Evolutionary conservation across 345 rosid genomes (phyloP).

Genomic region (Camelina hispida): DNA sequence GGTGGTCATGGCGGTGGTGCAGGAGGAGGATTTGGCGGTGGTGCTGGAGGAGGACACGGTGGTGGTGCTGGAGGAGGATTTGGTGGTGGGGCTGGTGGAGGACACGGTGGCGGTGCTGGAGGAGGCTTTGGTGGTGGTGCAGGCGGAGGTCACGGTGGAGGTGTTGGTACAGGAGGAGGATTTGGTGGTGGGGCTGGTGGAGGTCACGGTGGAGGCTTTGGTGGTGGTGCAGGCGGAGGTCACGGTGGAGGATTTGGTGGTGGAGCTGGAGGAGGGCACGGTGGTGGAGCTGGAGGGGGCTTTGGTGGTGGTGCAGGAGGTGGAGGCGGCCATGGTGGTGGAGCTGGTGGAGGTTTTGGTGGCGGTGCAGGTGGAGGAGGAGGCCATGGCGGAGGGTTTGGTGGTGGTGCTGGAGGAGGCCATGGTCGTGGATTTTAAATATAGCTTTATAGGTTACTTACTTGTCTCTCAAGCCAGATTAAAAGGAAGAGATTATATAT

Average conservation of each 20-base stretch:
- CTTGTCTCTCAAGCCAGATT: slow-evolving; percentile 36
- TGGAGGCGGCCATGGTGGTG: slow-evolving; percentile 19
- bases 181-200: slow-evolving; percentile 30
- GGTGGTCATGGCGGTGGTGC: slow-evolving; percentile 27
- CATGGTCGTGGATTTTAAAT: slow-evolving; percentile 38
- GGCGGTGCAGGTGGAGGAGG: slow-evolving; percentile 23
- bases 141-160: slow-evolving; percentile 34
- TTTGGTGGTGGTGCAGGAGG: slow-evolving; percentile 37
- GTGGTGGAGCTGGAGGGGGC: not conserved
- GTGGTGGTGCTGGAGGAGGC: slow-evolving; percentile 30
- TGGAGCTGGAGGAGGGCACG: slow-evolving; percentile 14
- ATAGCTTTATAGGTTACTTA: slow-evolving; percentile 20
- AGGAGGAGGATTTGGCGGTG: slow-evolving; percentile 31
- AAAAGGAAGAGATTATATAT: not conserved
- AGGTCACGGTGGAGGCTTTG: slow-evolving; percentile 27
- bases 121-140: not conserved
- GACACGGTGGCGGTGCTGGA: not conserved
- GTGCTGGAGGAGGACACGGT: slow-evolving; percentile 31
- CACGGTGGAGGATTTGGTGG: slow-evolving; percentile 28
- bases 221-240: slow-evolving; percentile 27
- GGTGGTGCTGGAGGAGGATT: slow-evolving; percentile 23
- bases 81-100: not conserved
- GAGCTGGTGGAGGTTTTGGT: slow-evolving; percentile 17
- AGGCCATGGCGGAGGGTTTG: slow-evolving; percentile 28
- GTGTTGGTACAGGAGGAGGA: slow-evolving; percentile 41